These are phyloP conservation scores for Populus alba DNA, from an alignment of 345 rosid genomes.

Conservation along the genomic window DNA sequence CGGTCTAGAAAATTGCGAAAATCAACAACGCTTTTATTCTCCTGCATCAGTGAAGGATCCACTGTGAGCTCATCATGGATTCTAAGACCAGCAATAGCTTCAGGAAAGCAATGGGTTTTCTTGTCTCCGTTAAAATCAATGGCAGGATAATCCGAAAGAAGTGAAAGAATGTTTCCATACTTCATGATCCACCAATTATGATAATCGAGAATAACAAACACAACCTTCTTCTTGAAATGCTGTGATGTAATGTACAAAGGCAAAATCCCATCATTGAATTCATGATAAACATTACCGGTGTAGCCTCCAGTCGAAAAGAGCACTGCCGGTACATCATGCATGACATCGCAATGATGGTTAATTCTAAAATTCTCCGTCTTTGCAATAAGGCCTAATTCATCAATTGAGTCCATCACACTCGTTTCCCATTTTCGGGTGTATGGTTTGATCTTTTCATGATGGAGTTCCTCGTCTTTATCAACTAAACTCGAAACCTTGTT, in stretches of 20 bases:
- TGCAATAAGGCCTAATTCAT: conserved; percentile 50
- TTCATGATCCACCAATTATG: conserved; percentile 82
- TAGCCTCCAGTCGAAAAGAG: conserved; percentile 86
- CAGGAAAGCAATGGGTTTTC: conserved; percentile 75
- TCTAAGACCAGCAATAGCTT: conserved; percentile 67
- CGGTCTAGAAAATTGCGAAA: conserved; percentile 56
- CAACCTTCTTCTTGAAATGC: conserved; percentile 61
- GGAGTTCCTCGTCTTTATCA: conserved; percentile 23
- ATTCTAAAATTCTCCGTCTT: conserved; percentile 25
- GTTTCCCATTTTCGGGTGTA: conserved; percentile 89
- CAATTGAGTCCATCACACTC: conserved; percentile 64
- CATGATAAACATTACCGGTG: conserved; percentile 79
- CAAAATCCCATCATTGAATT: conserved; percentile 77
- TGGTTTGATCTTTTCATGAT: conserved; percentile 60
- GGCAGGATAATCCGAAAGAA: conserved; percentile 50
- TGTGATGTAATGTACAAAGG: conserved; percentile 79
- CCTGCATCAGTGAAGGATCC: conserved; percentile 40
- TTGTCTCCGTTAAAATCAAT: conserved; percentile 60
- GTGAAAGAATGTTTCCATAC: conserved; percentile 59
- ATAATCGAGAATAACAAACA: conserved; percentile 77
- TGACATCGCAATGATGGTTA: conserved; percentile 47
- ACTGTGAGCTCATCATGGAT: conserved; percentile 74
- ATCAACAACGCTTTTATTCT: conserved; percentile 49
- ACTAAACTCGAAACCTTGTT: conserved; percentile 14
- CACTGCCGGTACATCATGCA: conserved; percentile 64